Evolutionary conservation across 352 stramenopile genomes (phyloP), one percentile per base, ranked within the genome.

Genomic region (Phytophthora citrophthora): DNA sequence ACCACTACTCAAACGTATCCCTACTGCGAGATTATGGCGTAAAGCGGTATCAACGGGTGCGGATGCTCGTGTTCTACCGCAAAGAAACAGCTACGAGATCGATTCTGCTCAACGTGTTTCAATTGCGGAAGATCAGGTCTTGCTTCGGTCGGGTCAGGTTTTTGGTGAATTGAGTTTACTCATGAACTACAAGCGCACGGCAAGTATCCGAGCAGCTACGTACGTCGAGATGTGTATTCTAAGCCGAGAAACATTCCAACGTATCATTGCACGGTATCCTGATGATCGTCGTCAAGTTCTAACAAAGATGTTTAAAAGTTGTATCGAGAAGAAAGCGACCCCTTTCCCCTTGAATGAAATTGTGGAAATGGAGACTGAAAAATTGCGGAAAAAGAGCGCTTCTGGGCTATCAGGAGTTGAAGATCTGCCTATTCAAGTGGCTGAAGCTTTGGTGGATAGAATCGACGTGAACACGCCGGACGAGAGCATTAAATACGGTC

Each of bases 151-250:
- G 1, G 72, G 72, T 15, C 54, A 71, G 34, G 59, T 54, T 1
- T 78, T 77, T 23, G 68, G 72, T 4, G 72, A 81, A 34, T 68
- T 81, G 59, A 59, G 68, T 47, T 52, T 78, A n/a, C 51, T 81
- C 7, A 68, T 73, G 56, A 64, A 76, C 34, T 69, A 72, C 56
- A 58, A 61, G 3, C 47, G 63, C 5, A 63, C 65, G 4, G 52
- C 56, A 18, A 73, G 18, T 27, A 43, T 77, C 2, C 64, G 60
- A 43, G 63, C 69, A 1, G 8, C 43, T 1, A 70, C 64, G 0
- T 77, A 61, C 26, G 63, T 70, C 7, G 67, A 71, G 26, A 61
- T 75, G 27, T 66, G 61, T 10, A 23, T 67, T 3, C 20, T 69
- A n/a, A 24, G 3, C 41, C 41, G 41, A 12, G 13, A 26, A 11